Percentiles rank a stretch among this genome's conserved stretches.
These are phyloP conservation scores for Aspergillus bombycis DNA, from an alignment of 2,329 filamentous ascomycete species.

Conservation along the genomic window DNA sequence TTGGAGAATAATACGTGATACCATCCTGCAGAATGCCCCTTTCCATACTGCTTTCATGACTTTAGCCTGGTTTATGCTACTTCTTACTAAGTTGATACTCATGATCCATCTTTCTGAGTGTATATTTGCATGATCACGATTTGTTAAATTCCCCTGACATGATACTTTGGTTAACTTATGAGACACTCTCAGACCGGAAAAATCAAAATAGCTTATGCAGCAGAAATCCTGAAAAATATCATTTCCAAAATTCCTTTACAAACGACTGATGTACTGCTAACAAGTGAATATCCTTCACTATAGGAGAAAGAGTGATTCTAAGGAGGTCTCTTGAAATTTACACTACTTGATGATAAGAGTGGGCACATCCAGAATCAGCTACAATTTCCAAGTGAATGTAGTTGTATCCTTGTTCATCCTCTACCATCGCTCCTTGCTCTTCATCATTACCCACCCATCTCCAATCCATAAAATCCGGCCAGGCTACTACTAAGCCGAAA, in stretches of 20 bases:
- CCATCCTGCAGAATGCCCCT: not conserved
- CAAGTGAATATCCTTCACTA: not conserved
- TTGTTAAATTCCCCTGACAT: not conserved
- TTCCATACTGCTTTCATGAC: not conserved
- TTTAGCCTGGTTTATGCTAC: not conserved
- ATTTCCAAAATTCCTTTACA: not conserved
- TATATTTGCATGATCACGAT: not conserved
- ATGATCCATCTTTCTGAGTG: not conserved
- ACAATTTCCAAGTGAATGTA: not conserved
- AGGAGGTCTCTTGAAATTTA: too few relatives aligned
- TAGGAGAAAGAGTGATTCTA: not conserved
- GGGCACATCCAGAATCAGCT: too few relatives aligned
- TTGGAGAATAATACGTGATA: slow-evolving; percentile 30
- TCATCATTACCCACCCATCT: not conserved
- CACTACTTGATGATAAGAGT: too few relatives aligned
- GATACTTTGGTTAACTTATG: not conserved
- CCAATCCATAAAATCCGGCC: not conserved
- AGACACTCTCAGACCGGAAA: too few relatives aligned
- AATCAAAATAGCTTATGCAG: not conserved
- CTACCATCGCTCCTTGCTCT: not conserved
- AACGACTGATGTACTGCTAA: not conserved
- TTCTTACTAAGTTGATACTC: not conserved
- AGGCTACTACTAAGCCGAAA: too few relatives aligned
- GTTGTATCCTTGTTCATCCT: not conserved
- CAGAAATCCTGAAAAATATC: not conserved